phyloP scores from a whole-genome alignment of 768 basidiomycete genomes.

The Suillus ampliporus region DNA sequence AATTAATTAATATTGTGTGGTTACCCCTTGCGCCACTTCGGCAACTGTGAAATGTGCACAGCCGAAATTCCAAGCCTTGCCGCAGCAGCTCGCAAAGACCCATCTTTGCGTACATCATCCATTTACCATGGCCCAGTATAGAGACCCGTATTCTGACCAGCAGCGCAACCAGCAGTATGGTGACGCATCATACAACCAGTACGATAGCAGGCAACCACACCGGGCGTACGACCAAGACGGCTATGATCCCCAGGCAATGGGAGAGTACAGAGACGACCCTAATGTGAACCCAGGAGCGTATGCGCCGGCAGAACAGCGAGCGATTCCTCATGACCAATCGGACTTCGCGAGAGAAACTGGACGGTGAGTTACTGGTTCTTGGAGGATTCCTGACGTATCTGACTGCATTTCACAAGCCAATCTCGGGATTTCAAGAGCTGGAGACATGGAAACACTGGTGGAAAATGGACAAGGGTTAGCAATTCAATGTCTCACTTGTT shows the following conservation, averaged over 20 bases:
- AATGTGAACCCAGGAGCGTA: slow-evolving; percentile 24
- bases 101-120: neutral
- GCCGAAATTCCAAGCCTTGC: neutral
- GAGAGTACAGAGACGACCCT: slow-evolving; percentile 47
- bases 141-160: slow-evolving; percentile 54
- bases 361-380: neutral
- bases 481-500: neutral
- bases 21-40: neutral
- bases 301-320: slow-evolving; percentile 33
- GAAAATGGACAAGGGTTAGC: slow-evolving; percentile 70
- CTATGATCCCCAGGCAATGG: slow-evolving; percentile 30
- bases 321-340: slow-evolving; percentile 46
- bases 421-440: slow-evolving; percentile 50
- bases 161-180: slow-evolving; percentile 40
- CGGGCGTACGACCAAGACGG: slow-evolving; percentile 59
- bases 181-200: slow-evolving; percentile 52
- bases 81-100: slow-evolving; percentile 2
- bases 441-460: slow-evolving; percentile 62
- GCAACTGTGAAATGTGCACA: slow-evolving; percentile 10
- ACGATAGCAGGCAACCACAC: slow-evolving; percentile 49
- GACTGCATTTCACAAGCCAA: slow-evolving; percentile 20
- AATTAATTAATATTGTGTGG: too few species aligned
- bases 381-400: slow-evolving; percentile 12
- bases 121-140: slow-evolving; percentile 52
- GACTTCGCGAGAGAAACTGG: slow-evolving; percentile 40